Percentiles rank a stretch among this genome's conserved stretches.
Conservation (phyloP, 345 rosid species). For the Aquilaria sinensis region DNA sequence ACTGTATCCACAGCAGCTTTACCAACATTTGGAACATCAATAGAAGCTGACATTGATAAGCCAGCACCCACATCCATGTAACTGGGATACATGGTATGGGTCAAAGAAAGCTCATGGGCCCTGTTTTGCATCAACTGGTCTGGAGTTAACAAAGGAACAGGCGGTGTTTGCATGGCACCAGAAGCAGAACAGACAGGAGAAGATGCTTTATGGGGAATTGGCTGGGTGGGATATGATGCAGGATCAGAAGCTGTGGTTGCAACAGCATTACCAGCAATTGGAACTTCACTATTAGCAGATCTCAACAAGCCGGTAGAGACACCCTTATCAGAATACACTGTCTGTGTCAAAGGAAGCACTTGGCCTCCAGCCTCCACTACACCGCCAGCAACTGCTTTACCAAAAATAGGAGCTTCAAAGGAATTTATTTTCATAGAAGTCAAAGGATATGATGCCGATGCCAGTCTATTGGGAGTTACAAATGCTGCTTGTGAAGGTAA, state of each 20-base stretch:
- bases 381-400: conserved; percentile 9
- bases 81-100: conserved; percentile 12
- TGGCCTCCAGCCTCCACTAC: background rate
- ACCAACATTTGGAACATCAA: conserved; percentile 12
- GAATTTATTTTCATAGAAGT: conserved; percentile 11
- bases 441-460: conserved; percentile 11
- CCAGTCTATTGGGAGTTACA: conserved; percentile 5
- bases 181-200: conserved; percentile 15
- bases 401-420: conserved; percentile 11
- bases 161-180: conserved; percentile 18
- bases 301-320: no score
- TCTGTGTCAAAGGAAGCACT: no score
- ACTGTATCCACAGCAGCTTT: conserved; percentile 8
- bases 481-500: conserved; percentile 12
- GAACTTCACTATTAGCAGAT: conserved; percentile 8
- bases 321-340: no score
- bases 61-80: conserved; percentile 12
- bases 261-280: conserved; percentile 8
- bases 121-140: conserved; percentile 18
- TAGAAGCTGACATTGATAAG: no score
- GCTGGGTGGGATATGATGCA: conserved; percentile 6
- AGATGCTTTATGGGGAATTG: conserved; percentile 9
- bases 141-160: conserved; percentile 16
- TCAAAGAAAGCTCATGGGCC: conserved; percentile 14
- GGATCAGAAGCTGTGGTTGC: conserved; percentile 7